Evolutionary conservation across 169 alveolate genomes (phyloP).

Genomic region (Miamiensis avidus): DNA sequence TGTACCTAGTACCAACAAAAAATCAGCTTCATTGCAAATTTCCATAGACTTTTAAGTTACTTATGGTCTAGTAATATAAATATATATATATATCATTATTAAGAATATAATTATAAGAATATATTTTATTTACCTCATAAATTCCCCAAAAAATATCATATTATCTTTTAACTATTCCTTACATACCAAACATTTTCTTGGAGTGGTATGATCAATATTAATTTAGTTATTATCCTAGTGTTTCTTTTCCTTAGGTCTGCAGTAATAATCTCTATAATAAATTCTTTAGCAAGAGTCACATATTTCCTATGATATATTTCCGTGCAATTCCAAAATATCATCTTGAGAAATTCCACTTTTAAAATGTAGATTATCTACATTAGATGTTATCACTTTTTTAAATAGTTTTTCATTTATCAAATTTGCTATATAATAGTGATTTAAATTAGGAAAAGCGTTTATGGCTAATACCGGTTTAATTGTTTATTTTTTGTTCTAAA

Average conservation of each 20-base stretch:
- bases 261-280: conserved; percentile 12
- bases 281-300: not conserved
- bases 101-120: not conserved
- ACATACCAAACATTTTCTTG: conserved; percentile 1
- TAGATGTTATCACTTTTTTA: conserved; percentile 2
- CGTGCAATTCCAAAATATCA: conserved; percentile 11
- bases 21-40: not conserved
- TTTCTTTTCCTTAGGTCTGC: not conserved
- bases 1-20: conserved; percentile 1
- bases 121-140: not conserved
- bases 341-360: not conserved
- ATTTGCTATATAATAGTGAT: conserved; percentile 28
- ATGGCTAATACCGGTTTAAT: conserved; percentile 14
- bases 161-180: conserved; percentile 1
- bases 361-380: conserved; percentile 20
- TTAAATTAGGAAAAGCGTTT: conserved; percentile 39
- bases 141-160: conserved; percentile 18
- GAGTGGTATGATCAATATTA: not conserved
- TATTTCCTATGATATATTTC: conserved; percentile 9
- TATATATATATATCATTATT: not conserved
- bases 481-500: not conserved
- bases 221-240: not conserved
- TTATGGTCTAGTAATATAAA: too few species aligned
- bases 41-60: not conserved
- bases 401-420: not conserved